Conservation (phyloP, 495 filamentous ascomycete genomes). For the Penicillium ucsense region DNA sequence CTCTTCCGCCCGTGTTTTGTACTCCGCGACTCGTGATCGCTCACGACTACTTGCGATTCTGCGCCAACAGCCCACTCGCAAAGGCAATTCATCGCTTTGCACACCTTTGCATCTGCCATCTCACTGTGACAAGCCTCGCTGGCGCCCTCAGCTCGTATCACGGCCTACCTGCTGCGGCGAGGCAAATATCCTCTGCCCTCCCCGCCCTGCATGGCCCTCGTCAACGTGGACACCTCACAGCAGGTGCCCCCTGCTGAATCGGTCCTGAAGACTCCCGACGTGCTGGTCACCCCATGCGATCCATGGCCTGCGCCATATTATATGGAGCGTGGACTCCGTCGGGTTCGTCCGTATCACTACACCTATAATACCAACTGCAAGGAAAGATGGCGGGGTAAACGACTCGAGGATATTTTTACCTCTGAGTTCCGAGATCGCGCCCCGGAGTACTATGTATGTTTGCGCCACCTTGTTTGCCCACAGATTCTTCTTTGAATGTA, state of each 20-base stretch:
- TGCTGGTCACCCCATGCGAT: slow-evolving; percentile 52
- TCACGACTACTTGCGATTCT: neutral
- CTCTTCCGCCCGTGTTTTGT: slow-evolving; percentile 6
- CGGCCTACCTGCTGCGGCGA: slow-evolving; percentile 49
- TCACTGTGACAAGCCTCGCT: slow-evolving; percentile 16
- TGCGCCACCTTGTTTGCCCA: neutral
- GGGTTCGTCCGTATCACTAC: slow-evolving; percentile 80
- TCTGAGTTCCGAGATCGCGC: slow-evolving; percentile 74
- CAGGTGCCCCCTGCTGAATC: slow-evolving; percentile 24
- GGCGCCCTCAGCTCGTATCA: slow-evolving; percentile 52
- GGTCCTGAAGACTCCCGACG: slow-evolving; percentile 37
- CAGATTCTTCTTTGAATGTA: neutral
- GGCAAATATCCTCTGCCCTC: slow-evolving; percentile 34
- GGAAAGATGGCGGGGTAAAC: slow-evolving; percentile 71
- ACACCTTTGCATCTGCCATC: too few species aligned
- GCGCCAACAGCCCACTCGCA: neutral
- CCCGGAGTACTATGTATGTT: slow-evolving; percentile 70
- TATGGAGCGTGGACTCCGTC: slow-evolving; percentile 67
- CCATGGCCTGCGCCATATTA: slow-evolving; percentile 64
- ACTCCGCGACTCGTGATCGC: slow-evolving; percentile 1
- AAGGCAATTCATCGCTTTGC: neutral
- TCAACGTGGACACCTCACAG: slow-evolving; percentile 29
- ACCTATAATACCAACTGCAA: slow-evolving; percentile 95
- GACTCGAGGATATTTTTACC: slow-evolving; percentile 68
- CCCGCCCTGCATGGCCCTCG: slow-evolving; percentile 46